Evolutionary conservation across 371 early-diverging fungal genomes (phyloP), one percentile per base, ranked within the genome.

Genomic region (Mucor piriformis): DNA sequence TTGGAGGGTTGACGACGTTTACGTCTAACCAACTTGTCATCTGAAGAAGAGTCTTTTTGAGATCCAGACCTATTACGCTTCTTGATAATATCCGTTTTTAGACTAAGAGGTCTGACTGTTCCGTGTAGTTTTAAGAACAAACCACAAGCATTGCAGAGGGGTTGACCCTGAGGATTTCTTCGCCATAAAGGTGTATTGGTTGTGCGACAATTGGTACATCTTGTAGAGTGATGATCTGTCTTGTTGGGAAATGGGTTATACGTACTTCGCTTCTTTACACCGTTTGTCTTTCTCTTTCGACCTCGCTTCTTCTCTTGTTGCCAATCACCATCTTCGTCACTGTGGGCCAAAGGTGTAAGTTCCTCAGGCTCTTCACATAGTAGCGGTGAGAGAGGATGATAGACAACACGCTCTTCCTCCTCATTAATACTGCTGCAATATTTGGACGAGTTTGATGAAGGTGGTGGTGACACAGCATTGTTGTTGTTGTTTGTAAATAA

Each of bases 121-220:
- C 70, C 70, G 54, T 70, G 70, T 16, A 70, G 35, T 35, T 70
- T 70, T 32, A 63, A 48, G 40, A 70, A 70, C 40, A 70, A 34
- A 7, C 70, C 70, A 50, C 70, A 70, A 2, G 70, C 70, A 61
- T 70, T 70, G 34, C 70, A 70, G 13, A 70, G 57, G 27, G 70
- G 67, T 16, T 60, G 49, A 12, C 70, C 70, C 38, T 66, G 46
- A 50, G 70, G 61, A 48, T 67, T 66, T 53, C 70, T 63, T 57
- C 70, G 48, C 70, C 70, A 70, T 23, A 70, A 37, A 20, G 70
- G 67, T 44, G 70, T 70, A 25, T 62, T 70, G 5, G 38, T 46
- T 6, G 70, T 70, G 33, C 52, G 54, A 12, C 70, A 70, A 29
- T 69, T 69, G 2, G 64, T 54, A 23, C 69, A 69, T n/a, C 47